These are phyloP conservation scores for Naganishia friedmannii DNA, from an alignment of 768 basidiomycete species.

Conservation along the genomic window DNA sequence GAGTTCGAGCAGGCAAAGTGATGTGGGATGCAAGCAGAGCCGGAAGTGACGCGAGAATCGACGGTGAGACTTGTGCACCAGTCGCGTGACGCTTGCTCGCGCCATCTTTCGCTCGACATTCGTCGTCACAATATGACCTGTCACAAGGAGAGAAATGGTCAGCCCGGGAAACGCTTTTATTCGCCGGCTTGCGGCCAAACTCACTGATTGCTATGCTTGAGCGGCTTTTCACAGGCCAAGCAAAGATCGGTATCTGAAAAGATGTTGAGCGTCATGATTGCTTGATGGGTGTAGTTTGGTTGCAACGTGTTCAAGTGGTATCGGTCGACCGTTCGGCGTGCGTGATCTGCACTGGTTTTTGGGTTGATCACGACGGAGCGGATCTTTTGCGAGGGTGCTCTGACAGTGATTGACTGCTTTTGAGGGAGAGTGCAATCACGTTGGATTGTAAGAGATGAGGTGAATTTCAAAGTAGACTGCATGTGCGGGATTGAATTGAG, in stretches of 20 bases:
- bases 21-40: slow-evolving; percentile 27
- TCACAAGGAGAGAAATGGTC: neutral
- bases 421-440: neutral
- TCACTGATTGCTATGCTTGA: slow-evolving; percentile 31
- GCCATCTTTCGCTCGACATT: slow-evolving; percentile 31
- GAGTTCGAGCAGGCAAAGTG: slow-evolving; percentile 28
- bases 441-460: neutral
- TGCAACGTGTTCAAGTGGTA: slow-evolving; percentile 11
- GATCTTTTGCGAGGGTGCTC: neutral
- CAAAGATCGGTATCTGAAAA: slow-evolving; percentile 30
- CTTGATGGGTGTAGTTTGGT: slow-evolving; percentile 5
- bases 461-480: neutral
- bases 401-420: neutral
- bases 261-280: slow-evolving; percentile 30
- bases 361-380: slow-evolving; percentile 12
- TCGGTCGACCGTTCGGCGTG: slow-evolving; percentile 11
- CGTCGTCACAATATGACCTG: slow-evolving; percentile 32
- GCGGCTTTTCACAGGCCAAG: slow-evolving; percentile 33
- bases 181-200: neutral
- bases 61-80: slow-evolving; percentile 27
- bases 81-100: neutral
- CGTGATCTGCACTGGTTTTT: slow-evolving; percentile 7
- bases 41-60: slow-evolving; percentile 33
- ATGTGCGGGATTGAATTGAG: neutral
- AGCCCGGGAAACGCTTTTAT: neutral